Evolutionary conservation across 768 basidiomycete species (phyloP), one percentile per base, ranked within the genome.

Genomic region (Lentinula raphanica): DNA sequence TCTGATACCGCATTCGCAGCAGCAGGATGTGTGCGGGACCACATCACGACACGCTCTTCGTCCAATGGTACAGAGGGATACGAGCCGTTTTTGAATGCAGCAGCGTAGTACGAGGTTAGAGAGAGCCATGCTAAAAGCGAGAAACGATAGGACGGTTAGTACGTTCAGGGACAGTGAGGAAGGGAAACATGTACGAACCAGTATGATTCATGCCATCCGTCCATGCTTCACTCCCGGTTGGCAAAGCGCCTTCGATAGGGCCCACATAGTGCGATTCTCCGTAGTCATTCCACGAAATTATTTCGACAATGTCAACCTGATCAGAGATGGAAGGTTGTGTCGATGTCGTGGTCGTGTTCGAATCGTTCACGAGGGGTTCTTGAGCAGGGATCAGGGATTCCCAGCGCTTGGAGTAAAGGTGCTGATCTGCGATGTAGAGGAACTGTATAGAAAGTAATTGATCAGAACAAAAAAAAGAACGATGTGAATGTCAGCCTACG

Each of bases 231-330:
- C 86, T 87, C 66, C 83, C 77, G 48, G 77, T 71, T 2, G 90
- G 90, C 65, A 88, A 84, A 27, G 74, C 81, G 9, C 89, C 87
- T 61, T 85, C 81, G 64, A 90, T 82, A 2, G 92, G 90, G 13
- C 86, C 89, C 48, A 94, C 74, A 67, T 94, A 94, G 66, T 91
- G 87, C 3, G 85, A 87, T 66, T 88, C 87, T 60, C 87, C 86
- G 56, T 75, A 90, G 67, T 90, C 88, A 59, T 91, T 91, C 84
- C 84, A 90, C 13, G 83, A 81, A 45, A 85, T 59, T 57, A 86
- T 67, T 68, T 90, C 75, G 19, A 81, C 79, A 49, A 90, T 74
- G 63, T 85, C 83, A 29, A 87, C 72, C 60, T 79, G 66, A 58
- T 80, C 76, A 4, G 46, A 28, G 28, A 57, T 57, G 4, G 36